Evolutionary conservation across 805 yeast genomes (phyloP).

Genomic region (Starmerella stigmatis): DNA sequence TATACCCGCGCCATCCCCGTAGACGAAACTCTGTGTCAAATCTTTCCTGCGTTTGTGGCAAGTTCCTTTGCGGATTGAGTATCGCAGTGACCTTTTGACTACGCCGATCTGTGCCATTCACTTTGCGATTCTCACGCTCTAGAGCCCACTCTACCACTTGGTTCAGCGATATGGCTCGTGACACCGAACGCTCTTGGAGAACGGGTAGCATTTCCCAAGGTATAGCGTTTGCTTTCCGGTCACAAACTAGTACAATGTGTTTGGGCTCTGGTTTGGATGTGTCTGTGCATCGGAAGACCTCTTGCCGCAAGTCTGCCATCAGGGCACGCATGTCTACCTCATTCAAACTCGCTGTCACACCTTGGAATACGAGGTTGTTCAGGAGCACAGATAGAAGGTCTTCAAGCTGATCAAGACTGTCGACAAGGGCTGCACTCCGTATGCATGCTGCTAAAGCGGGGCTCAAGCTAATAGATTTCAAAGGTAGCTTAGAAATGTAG

Average conservation of each 20-base stretch:
- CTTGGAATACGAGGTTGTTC: constrained; percentile 46
- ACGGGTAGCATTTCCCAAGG: constrained; percentile 82
- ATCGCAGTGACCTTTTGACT: constrained; percentile 40
- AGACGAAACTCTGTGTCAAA: constrained; percentile 39
- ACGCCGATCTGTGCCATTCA: background rate
- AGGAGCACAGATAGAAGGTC: constrained; percentile 32
- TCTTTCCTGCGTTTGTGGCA: constrained; percentile 51
- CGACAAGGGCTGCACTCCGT: background rate
- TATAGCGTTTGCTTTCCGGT: constrained; percentile 51
- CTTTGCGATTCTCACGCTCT: background rate
- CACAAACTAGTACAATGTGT: constrained; percentile 63
- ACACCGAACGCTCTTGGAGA: constrained; percentile 6
- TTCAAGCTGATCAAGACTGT: constrained; percentile 38
- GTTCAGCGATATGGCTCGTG: constrained; percentile 35
- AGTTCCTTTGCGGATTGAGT: constrained; percentile 75
- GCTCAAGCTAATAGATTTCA: background rate
- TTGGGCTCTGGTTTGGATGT: constrained; percentile 6
- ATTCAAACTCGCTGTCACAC: constrained; percentile 54
- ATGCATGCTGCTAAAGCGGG: background rate
- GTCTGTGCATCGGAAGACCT: constrained; percentile 32
- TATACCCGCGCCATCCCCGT: constrained; percentile 43
- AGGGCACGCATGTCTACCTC: constrained; percentile 52
- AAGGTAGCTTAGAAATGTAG: constrained; percentile 34
- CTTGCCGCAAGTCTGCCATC: constrained; percentile 41
- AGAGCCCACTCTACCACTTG: constrained; percentile 13